These are phyloP conservation scores for Carex scoparia DNA, from an alignment of 176 grass and related monocot genomes.

Conservation along the genomic window DNA sequence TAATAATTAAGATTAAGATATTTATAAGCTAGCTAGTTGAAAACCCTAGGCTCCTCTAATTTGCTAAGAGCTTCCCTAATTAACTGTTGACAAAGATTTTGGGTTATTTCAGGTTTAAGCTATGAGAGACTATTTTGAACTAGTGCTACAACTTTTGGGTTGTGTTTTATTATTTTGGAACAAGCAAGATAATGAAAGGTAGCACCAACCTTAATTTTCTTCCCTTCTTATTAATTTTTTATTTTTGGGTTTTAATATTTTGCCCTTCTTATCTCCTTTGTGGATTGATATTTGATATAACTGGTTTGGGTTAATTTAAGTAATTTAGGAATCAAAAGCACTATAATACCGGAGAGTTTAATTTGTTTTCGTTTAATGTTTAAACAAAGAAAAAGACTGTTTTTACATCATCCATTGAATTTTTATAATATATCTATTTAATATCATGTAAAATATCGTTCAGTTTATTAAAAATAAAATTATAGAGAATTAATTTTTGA, in stretches of 20 bases:
- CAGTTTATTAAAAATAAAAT: background rate
- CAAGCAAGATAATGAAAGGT: background rate
- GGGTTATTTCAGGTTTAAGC: background rate
- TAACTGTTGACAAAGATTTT: background rate
- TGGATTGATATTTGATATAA: background rate
- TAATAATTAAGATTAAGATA: background rate
- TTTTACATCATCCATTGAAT: background rate
- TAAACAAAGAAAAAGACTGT: too few relatives aligned
- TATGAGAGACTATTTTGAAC: background rate
- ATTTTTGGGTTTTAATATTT: background rate
- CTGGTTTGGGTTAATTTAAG: background rate
- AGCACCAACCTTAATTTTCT: background rate
- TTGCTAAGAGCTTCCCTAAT: background rate
- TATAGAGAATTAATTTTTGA: too few relatives aligned
- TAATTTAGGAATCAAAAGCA: background rate
- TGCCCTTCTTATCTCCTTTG: background rate
- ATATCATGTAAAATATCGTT: background rate
- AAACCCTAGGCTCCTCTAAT: background rate
- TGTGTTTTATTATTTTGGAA: background rate
- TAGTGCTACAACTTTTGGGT: background rate
- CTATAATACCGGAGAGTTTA: background rate
- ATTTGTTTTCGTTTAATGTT: too few relatives aligned
- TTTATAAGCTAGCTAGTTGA: background rate
- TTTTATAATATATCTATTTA: background rate
- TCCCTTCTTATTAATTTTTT: background rate